Conservation (phyloP, 352 stramenopile genomes). For the Pseudoperonospora humuli region DNA sequence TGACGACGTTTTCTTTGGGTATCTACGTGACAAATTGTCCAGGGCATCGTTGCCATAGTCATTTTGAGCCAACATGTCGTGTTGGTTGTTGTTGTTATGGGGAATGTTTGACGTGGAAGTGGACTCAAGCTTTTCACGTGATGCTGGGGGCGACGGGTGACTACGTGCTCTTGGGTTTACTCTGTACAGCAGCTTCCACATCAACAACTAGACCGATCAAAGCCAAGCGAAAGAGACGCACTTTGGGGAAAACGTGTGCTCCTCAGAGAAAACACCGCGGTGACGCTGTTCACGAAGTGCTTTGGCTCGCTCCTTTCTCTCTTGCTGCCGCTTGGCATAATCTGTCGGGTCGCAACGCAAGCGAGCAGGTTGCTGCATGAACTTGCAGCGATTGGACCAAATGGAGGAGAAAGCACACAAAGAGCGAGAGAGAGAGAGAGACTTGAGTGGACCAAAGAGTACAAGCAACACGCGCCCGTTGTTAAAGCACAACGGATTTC, state of each 20-base stretch:
- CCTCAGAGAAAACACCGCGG: constrained; percentile 58
- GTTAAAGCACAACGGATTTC: too few relatives aligned
- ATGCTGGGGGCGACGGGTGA: constrained; percentile 23
- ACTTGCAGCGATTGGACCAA: too few relatives aligned
- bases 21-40: constrained; percentile 56
- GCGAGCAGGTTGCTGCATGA: constrained; percentile 40
- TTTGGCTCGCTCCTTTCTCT: constrained; percentile 69
- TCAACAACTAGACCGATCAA: too few relatives aligned
- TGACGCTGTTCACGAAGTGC: constrained; percentile 63
- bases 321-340: constrained; percentile 72
- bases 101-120: constrained; percentile 17
- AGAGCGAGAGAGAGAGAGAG: too few relatives aligned
- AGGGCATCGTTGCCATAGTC: constrained; percentile 33
- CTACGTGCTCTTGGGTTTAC: constrained; percentile 35
- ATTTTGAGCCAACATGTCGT: constrained; percentile 21
- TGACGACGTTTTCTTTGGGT: constrained; percentile 41
- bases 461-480: too few relatives aligned
- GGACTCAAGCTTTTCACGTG: constrained; percentile 46
- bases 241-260: constrained; percentile 78
- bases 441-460: too few relatives aligned
- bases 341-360: constrained; percentile 72
- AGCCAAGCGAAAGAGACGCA: constrained; percentile 14
- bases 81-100: constrained; percentile 59
- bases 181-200: constrained; percentile 13
- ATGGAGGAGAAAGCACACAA: too few relatives aligned